A percentile compares a stretch with the other conserved stretches of the same genome.
These are phyloP conservation scores for Pseudofabraea citricarpa DNA, from an alignment of 2,329 filamentous ascomycete genomes.

Conservation along the genomic window DNA sequence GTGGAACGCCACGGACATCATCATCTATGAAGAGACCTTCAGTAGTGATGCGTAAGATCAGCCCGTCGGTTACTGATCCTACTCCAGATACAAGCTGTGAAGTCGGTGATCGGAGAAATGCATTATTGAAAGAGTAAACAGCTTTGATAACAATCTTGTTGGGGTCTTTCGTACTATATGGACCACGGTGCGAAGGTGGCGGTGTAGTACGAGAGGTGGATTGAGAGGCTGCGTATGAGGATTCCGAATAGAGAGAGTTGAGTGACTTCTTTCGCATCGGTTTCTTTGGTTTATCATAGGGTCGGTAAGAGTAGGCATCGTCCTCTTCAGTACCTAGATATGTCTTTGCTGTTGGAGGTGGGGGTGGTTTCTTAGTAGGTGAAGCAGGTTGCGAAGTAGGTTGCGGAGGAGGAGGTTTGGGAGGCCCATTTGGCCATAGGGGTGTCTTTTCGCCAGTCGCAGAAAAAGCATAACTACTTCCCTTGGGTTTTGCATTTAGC, in stretches of 20 bases:
- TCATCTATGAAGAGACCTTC: slow-evolving; percentile 97
- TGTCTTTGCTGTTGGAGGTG: slow-evolving; percentile 49
- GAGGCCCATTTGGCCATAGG: slow-evolving; percentile 63
- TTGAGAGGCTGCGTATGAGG: slow-evolving; percentile 79
- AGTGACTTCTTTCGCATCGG: slow-evolving; percentile 55
- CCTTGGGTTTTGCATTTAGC: slow-evolving; percentile 12
- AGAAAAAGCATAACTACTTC: slow-evolving; percentile 54
- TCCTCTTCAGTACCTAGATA: slow-evolving; percentile 59
- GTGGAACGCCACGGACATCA: slow-evolving; percentile 83
- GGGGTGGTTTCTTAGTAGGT: slow-evolving; percentile 37
- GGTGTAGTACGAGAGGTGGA: slow-evolving; percentile 81
- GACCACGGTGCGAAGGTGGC: slow-evolving; percentile 69
- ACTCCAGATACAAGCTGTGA: slow-evolving; percentile 84
- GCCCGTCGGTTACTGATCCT: slow-evolving; percentile 81
- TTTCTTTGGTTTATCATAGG: slow-evolving; percentile 66
- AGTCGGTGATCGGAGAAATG: slow-evolving; percentile 83
- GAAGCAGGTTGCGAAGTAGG: slow-evolving; percentile 28
- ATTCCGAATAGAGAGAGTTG: slow-evolving; percentile 73
- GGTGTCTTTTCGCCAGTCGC: slow-evolving; percentile 65
- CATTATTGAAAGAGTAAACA: slow-evolving; percentile 89
- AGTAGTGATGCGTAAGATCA: slow-evolving; percentile 87
- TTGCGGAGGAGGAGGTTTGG: slow-evolving; percentile 27
- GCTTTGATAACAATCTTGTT: slow-evolving; percentile 95
- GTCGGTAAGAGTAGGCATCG: slow-evolving; percentile 65
- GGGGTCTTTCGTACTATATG: slow-evolving; percentile 84